Percentiles rank a stretch among this genome's conserved stretches.
Conservation (phyloP, 1,139 yeast species). For the Ogataea hybrid region DNA sequence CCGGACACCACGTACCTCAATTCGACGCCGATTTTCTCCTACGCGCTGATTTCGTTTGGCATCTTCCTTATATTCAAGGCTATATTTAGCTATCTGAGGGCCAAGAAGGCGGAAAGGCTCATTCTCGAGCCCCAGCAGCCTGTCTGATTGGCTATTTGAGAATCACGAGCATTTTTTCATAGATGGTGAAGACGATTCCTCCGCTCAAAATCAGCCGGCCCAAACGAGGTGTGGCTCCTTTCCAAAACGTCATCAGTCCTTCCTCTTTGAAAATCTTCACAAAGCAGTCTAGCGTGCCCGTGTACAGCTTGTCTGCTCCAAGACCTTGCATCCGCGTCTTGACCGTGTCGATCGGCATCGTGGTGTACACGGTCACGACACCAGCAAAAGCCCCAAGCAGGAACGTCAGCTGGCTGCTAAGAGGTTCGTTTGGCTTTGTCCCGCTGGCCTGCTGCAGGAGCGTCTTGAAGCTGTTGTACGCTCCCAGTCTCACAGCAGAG, state of each 20-base stretch:
- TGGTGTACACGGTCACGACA: slow-evolving; percentile 86
- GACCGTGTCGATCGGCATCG: slow-evolving; percentile 98
- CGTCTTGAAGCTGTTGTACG: slow-evolving; percentile 85
- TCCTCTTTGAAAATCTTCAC: slow-evolving; percentile 77
- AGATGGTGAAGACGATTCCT: slow-evolving; percentile 92
- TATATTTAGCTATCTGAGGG: slow-evolving; percentile 65
- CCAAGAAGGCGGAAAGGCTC: slow-evolving; percentile 70
- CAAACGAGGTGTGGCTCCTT: slow-evolving; percentile 95
- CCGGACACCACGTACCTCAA: slow-evolving; percentile 3
- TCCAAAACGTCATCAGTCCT: slow-evolving; percentile 94
- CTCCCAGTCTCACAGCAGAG: slow-evolving; percentile 90
- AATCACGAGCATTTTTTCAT: slow-evolving; percentile 78
- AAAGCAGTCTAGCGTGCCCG: slow-evolving; percentile 80
- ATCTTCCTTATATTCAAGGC: slow-evolving; percentile 64
- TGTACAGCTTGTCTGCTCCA: slow-evolving; percentile 69
- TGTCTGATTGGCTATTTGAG: slow-evolving; percentile 28
- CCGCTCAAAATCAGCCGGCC: slow-evolving; percentile 92
- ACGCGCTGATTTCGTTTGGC: slow-evolving; percentile 62
- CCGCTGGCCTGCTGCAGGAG: slow-evolving; percentile 71
- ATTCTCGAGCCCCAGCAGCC: slow-evolving; percentile 47
- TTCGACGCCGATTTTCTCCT: slow-evolving; percentile 28
- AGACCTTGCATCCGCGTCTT: slow-evolving; percentile 97
- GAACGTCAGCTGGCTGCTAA: slow-evolving; percentile 78
- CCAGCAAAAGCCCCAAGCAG: slow-evolving; percentile 94
- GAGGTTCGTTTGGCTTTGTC: slow-evolving; percentile 66